Evolutionary conservation across 176 grass and related monocot species (phyloP), one percentile per base, ranked within the genome.

Genomic region (Alopecurus myosuroides): DNA sequence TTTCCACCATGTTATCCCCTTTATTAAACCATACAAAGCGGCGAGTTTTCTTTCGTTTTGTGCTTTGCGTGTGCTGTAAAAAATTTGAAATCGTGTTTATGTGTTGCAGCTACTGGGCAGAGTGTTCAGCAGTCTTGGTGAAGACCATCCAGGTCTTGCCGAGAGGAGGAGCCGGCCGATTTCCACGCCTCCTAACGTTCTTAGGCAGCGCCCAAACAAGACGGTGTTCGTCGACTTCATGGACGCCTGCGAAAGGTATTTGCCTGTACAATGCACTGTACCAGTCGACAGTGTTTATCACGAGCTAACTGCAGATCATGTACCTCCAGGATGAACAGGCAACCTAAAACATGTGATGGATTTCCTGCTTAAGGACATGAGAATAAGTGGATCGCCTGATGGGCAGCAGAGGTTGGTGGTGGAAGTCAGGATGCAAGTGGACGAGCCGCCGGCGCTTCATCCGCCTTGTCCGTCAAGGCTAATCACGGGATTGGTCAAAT

Each of bases 151-250:
- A 42, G 95, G 93, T 88, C 89, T 95, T 81, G 85, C 95, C 61
- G 92, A 85, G 42, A 90, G 92, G 44, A 85, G 90, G 69, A 84
- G 88, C 18, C 86, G 86, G 20, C 40, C 40, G 11, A 42, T 42
- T 11, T 42, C 11, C 9, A 42, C 9, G 8, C 40, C 40, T 42
- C 40, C 40, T 42, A 2, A 42, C 40, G 40, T 42, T 42, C 40
- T 42, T 42, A 42, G 37, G 37, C 37, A 39, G 7, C 37, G 93
- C 69, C 93, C 91, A 34, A 98, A 92, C 84, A 98, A 92, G 88
- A 98, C 91, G 9, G 93, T 98, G 36, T 98, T 98, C 74, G 91
- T 95, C 19, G 95, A 98, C 80, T 98, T 98, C 30, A 98, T 98
- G 93, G 95, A 93, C 36, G 78, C 91, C 17, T 98, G 93, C 53